Evolutionary conservation across 2,329 filamentous ascomycete genomes (phyloP).

Genomic region (Fusarium odoratissimum): DNA sequence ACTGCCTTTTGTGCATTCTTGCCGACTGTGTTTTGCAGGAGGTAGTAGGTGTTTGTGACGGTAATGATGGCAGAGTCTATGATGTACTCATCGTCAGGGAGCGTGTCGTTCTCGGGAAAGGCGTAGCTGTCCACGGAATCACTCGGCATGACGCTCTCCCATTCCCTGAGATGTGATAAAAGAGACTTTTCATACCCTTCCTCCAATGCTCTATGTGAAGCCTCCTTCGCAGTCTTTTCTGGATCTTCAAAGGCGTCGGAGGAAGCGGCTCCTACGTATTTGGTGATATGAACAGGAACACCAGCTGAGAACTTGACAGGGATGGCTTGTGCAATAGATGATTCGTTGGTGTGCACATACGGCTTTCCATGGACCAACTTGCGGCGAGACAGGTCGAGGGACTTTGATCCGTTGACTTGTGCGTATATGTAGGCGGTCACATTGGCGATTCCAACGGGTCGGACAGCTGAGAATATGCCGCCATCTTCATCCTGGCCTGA

Average conservation of each 20-base stretch:
- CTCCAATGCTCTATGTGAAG: background rate
- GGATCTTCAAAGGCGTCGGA: conserved; percentile 1
- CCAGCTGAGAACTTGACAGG: background rate
- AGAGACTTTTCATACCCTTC: background rate
- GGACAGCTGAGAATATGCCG: background rate
- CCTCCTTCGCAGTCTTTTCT: background rate
- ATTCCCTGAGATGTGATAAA: background rate
- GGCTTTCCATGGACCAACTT: background rate
- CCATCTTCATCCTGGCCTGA: background rate
- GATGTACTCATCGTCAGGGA: background rate
- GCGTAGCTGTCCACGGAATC: conserved; percentile 9
- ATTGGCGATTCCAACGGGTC: background rate
- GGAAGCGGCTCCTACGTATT: background rate
- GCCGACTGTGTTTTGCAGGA: background rate
- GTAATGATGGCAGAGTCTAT: conserved; percentile 1
- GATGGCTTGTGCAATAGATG: background rate
- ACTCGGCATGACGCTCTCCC: background rate
- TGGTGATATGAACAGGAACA: background rate
- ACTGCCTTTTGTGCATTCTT: background rate
- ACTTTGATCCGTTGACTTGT: background rate
- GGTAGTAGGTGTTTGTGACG: background rate
- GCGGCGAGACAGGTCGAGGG: background rate
- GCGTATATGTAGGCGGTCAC: conserved; percentile 1
- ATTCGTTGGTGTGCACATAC: background rate
- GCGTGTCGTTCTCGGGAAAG: background rate